Evolutionary conservation across 75 land plant species (phyloP).

Genomic region (Sequoiadendron giganteum): DNA sequence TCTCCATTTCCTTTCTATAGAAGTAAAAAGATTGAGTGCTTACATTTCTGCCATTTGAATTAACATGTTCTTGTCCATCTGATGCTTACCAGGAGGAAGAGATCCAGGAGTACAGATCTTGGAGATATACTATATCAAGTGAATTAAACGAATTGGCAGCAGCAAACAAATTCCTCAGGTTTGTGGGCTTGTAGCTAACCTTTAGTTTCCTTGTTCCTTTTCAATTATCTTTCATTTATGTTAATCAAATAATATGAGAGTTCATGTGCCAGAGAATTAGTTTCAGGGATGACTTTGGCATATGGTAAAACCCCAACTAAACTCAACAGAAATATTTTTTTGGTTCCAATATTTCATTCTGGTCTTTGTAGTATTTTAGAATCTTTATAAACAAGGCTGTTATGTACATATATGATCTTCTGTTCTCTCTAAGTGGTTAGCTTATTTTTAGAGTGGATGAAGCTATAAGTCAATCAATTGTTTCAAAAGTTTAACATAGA

Average conservation of each 20-base stretch:
- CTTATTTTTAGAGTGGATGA: background rate
- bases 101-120: background rate
- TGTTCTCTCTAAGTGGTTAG: background rate
- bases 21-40: background rate
- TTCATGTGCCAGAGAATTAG: background rate
- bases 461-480: background rate
- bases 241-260: background rate
- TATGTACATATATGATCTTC: background rate
- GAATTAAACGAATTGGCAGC: background rate
- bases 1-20: background rate
- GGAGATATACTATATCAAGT: constrained; percentile 4
- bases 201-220: background rate
- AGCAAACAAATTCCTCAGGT: constrained; percentile 11
- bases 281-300: background rate
- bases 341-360: background rate
- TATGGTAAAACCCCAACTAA: background rate
- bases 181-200: background rate
- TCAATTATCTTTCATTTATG: background rate
- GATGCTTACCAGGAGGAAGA: constrained; percentile 4
- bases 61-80: background rate
- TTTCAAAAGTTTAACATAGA: background rate
- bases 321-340: background rate
- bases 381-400: background rate
- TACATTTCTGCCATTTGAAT: background rate
- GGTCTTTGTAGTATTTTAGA: background rate